phyloP scores from a whole-genome alignment of 1,139 yeast genomes.

The Sugiyamaella xylanicola region DNA sequence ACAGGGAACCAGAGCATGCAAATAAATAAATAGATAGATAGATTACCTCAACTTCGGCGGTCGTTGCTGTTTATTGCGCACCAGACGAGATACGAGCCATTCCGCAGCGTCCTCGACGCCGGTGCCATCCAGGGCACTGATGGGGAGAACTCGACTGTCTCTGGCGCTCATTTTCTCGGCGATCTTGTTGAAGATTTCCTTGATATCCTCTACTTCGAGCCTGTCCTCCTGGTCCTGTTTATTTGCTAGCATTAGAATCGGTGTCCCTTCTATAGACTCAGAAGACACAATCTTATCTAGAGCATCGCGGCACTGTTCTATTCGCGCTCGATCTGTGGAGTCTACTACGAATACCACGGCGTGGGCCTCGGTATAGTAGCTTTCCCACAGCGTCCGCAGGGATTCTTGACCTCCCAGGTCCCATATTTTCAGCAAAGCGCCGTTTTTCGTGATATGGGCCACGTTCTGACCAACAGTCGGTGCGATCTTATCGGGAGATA shows the following conservation, averaged over 20 bases:
- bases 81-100: slow-evolving; percentile 79
- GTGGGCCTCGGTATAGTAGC: slow-evolving; percentile 83
- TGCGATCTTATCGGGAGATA: slow-evolving; percentile 54
- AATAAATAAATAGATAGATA: neutral
- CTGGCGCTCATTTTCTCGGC: slow-evolving; percentile 86
- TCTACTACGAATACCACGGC: slow-evolving; percentile 92
- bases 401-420: slow-evolving; percentile 94
- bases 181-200: slow-evolving; percentile 76
- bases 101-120: slow-evolving; percentile 86
- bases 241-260: slow-evolving; percentile 91
- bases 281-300: slow-evolving; percentile 52
- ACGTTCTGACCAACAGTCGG: slow-evolving; percentile 83
- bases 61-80: slow-evolving; percentile 71
- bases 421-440: slow-evolving; percentile 77
- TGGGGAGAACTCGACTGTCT: slow-evolving; percentile 86
- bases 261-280: slow-evolving; percentile 72
- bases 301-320: slow-evolving; percentile 78
- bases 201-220: slow-evolving; percentile 74
- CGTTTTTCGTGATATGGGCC: slow-evolving; percentile 55
- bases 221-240: slow-evolving; percentile 89
- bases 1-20: too few species aligned
- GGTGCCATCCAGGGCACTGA: slow-evolving; percentile 79
- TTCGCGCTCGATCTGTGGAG: slow-evolving; percentile 78
- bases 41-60: slow-evolving; percentile 55
- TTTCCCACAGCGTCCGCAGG: slow-evolving; percentile 80